A percentile compares a stretch with the other conserved stretches of the same genome.
Evolutionary conservation across 257 asterid species (phyloP).

Genomic region (Craterostigma plantagineum): DNA sequence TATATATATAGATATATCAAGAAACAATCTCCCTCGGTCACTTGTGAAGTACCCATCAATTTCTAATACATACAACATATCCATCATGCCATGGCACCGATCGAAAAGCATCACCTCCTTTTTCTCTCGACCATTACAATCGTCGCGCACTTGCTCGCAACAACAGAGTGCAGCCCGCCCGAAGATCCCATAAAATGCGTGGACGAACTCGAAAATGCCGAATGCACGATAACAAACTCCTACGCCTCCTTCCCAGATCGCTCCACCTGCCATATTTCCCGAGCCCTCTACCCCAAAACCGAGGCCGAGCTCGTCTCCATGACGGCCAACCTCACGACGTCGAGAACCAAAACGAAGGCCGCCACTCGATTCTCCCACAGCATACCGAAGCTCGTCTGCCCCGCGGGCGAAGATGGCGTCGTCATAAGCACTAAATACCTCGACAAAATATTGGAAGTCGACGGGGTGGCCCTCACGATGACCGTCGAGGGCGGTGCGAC

Average conservation of each 20-base stretch:
- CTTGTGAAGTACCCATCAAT: too few species aligned
- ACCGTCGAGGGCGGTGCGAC: constrained; percentile 53
- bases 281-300: constrained; percentile 25
- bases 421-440: constrained; percentile 10
- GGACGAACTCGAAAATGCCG: constrained; percentile 3
- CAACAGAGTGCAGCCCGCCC: constrained; percentile 32
- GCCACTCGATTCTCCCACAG: constrained; percentile 44
- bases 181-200: constrained; percentile 37
- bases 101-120: too few species aligned
- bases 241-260: constrained; percentile 46
- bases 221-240: constrained; percentile 50
- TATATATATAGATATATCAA: too few species aligned
- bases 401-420: constrained; percentile 9
- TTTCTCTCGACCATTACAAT: too few species aligned
- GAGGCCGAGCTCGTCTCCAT: constrained; percentile 28
- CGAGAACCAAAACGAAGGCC: constrained; percentile 22
- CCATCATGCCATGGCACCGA: too few species aligned
- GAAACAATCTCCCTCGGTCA: too few species aligned
- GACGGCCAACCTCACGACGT: constrained; percentile 23
- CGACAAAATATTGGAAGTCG: constrained; percentile 11
- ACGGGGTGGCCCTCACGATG: constrained; percentile 18
- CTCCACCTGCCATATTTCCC: constrained; percentile 25
- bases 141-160: constrained; percentile 1
- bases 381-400: constrained; percentile 48
- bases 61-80: too few species aligned